Conservation (phyloP, 352 stramenopile species). For the Stephanocyclus meneghinianus region DNA sequence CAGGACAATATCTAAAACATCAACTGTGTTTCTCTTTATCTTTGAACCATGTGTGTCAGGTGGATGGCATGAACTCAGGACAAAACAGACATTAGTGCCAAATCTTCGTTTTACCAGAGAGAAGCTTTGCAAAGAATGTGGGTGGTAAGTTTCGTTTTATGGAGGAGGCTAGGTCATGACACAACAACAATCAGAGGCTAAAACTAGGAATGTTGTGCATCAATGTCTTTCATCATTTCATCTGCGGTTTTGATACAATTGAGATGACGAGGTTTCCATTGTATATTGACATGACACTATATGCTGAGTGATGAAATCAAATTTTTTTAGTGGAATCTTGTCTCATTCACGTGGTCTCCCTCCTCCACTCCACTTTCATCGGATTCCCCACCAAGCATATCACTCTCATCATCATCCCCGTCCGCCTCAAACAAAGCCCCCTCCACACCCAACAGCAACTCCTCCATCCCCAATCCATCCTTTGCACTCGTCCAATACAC, state of each 20-base stretch:
- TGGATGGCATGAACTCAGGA: too few species aligned
- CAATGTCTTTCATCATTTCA: slow-evolving; percentile 19
- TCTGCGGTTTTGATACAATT: slow-evolving; percentile 59
- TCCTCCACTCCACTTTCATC: slow-evolving; percentile 11
- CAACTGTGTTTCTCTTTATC: too few species aligned
- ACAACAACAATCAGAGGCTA: too few species aligned
- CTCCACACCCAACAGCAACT: slow-evolving; percentile 48
- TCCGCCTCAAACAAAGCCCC: slow-evolving; percentile 28
- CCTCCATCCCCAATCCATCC: slow-evolving; percentile 51
- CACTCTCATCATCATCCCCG: slow-evolving; percentile 23
- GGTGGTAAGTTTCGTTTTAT: too few species aligned
- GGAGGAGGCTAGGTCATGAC: too few species aligned
- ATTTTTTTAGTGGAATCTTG: neutral
- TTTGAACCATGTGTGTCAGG: too few species aligned
- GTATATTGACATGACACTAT: neutral
- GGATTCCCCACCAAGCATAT: slow-evolving; percentile 13
- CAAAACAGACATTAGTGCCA: too few species aligned
- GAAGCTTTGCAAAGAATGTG: too few species aligned
- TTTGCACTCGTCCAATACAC: slow-evolving; percentile 58
- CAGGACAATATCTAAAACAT: too few species aligned
- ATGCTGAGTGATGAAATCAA: neutral
- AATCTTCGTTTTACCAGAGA: too few species aligned
- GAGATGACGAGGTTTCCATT: slow-evolving; percentile 57
- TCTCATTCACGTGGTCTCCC: neutral
- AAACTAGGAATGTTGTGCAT: too few species aligned